Evolutionary conservation across 768 basidiomycete genomes (phyloP).

Genomic region (Coprinopsis cinerea): DNA sequence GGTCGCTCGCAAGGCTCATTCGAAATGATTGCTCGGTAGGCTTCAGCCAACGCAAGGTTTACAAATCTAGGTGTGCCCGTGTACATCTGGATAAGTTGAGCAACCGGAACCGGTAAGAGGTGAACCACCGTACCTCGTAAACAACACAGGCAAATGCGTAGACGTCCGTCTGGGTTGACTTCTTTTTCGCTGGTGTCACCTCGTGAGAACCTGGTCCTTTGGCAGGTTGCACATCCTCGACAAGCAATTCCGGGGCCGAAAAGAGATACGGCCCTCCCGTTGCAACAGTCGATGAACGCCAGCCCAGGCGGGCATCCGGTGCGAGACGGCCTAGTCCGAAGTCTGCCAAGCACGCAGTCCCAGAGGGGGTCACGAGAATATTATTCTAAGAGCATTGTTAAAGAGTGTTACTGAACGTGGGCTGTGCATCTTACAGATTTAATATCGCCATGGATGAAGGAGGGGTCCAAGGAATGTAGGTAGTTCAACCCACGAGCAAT

Average conservation of each 20-base stretch:
- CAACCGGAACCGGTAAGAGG: too few relatives aligned
- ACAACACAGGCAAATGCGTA: background rate
- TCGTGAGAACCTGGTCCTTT: background rate
- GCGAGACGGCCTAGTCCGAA: constrained; percentile 17
- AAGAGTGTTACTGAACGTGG: background rate
- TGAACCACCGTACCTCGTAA: too few relatives aligned
- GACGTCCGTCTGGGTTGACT: background rate
- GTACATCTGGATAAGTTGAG: too few relatives aligned
- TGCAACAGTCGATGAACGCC: background rate
- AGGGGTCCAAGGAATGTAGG: background rate
- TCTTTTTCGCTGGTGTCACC: background rate
- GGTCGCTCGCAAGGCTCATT: too few relatives aligned
- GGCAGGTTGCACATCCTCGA: background rate
- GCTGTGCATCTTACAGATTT: constrained; percentile 14
- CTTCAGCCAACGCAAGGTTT: too few relatives aligned
- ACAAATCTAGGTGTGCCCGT: too few relatives aligned
- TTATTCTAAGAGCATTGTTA: constrained; percentile 16
- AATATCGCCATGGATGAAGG: constrained; percentile 18
- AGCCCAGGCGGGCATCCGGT: constrained; percentile 2
- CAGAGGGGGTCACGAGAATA: constrained; percentile 16
- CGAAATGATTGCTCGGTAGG: too few relatives aligned
- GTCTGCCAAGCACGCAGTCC: constrained; percentile 19
- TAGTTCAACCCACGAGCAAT: constrained; percentile 3
- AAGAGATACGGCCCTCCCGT: background rate
- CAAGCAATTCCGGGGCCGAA: constrained; percentile 3